Conservation (phyloP, 1,284 basidiomycete species). For the Entoloma clypeatum region DNA sequence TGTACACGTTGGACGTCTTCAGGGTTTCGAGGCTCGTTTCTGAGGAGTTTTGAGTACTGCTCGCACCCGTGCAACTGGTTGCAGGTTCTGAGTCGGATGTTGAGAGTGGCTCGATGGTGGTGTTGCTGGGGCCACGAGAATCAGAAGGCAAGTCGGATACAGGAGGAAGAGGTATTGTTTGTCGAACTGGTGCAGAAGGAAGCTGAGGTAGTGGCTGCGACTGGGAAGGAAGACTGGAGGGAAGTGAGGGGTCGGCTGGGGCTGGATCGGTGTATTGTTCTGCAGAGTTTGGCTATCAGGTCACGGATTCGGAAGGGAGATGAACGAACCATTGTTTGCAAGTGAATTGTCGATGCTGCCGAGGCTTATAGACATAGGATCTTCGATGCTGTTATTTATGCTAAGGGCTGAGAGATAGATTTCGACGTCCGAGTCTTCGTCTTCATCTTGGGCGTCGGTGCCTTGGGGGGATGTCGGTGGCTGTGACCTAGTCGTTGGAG, state of each 20-base stretch:
- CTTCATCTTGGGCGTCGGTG: too few species aligned
- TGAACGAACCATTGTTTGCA: too few species aligned
- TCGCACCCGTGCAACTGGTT: neutral
- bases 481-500: too few species aligned
- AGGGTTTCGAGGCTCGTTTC: slow-evolving; percentile 1
- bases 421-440: too few species aligned
- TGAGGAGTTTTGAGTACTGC: neutral
- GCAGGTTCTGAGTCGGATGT: neutral
- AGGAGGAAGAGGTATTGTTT: slow-evolving; percentile 29
- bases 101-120: slow-evolving; percentile 1
- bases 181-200: slow-evolving; percentile 26
- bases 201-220: slow-evolving; percentile 17
- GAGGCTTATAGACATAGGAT: too few species aligned
- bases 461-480: too few species aligned
- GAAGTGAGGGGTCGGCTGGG: slow-evolving; percentile 16
- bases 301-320: too few species aligned
- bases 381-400: too few species aligned
- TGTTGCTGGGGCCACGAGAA: slow-evolving; percentile 1
- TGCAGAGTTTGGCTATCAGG: too few species aligned
- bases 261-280: slow-evolving; percentile 11
- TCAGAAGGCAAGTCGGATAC: slow-evolving; percentile 8
- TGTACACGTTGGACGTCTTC: slow-evolving; percentile 61
- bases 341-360: too few species aligned
- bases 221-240: slow-evolving; percentile 1
- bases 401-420: too few species aligned